These are phyloP conservation scores for Sabuloglossum arenarium DNA, from an alignment of 495 filamentous ascomycete species.

Conservation along the genomic window DNA sequence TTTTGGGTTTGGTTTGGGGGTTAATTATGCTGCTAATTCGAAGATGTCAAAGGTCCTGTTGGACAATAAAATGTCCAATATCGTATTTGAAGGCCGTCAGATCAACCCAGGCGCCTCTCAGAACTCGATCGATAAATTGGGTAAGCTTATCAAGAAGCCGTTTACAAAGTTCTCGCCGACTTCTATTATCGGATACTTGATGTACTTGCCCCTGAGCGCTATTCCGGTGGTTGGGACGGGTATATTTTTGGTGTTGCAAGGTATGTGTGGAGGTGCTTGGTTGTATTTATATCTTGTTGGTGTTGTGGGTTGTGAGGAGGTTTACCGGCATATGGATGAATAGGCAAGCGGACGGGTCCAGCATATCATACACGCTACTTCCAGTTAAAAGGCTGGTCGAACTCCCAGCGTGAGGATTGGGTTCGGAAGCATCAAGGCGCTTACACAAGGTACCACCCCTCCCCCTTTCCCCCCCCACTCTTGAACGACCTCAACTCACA, in stretches of 20 bases:
- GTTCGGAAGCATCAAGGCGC: slow-evolving; percentile 38
- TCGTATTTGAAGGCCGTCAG: slow-evolving; percentile 55
- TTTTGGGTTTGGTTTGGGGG: no score
- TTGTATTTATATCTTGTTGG: no score
- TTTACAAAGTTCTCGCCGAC: slow-evolving; percentile 43
- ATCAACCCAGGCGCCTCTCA: slow-evolving; percentile 29
- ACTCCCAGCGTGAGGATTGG: slow-evolving; percentile 37
- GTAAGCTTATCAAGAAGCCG: slow-evolving; percentile 48
- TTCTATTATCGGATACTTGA: slow-evolving; percentile 43
- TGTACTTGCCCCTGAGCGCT: slow-evolving; percentile 79
- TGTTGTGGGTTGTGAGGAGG: slow-evolving; percentile 7
- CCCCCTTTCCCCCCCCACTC: background rate
- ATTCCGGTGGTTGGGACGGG: slow-evolving; percentile 75
- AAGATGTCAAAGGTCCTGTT: slow-evolving; percentile 19
- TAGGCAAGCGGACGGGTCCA: slow-evolving; percentile 22
- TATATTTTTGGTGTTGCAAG: slow-evolving; percentile 59
- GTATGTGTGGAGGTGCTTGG: slow-evolving; percentile 22
- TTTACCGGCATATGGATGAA: background rate
- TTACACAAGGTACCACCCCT: slow-evolving; percentile 51
- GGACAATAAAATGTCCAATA: slow-evolving; percentile 16
- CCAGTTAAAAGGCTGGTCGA: slow-evolving; percentile 66
- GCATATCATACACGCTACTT: slow-evolving; percentile 48
- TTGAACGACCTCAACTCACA: background rate
- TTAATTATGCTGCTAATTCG: no score
- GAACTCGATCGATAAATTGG: slow-evolving; percentile 49